phyloP scores from a whole-genome alignment of 1,284 basidiomycete genomes.

The Trichosporon coremiiforme region DNA sequence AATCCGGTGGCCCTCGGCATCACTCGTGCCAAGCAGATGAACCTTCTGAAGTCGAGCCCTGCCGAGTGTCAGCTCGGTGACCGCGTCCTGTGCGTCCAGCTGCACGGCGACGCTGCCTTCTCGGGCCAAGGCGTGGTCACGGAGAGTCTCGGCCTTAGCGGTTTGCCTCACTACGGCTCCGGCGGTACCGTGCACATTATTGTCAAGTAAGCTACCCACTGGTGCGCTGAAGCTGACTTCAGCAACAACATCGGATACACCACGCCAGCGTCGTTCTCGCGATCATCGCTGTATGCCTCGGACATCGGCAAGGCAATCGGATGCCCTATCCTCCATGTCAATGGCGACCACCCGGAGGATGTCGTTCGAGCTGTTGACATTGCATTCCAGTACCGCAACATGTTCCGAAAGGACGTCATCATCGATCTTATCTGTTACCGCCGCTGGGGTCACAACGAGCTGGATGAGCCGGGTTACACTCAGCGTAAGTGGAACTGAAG shows the following conservation, averaged over 20 bases:
- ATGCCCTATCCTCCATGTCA: slow-evolving; percentile 85
- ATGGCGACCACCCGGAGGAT: slow-evolving; percentile 88
- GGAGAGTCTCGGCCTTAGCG: slow-evolving; percentile 78
- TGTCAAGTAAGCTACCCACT: slow-evolving; percentile 69
- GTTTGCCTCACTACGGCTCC: slow-evolving; percentile 82
- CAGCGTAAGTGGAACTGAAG: slow-evolving; percentile 58
- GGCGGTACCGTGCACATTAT: slow-evolving; percentile 86
- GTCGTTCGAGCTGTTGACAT: slow-evolving; percentile 75
- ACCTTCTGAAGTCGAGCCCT: slow-evolving; percentile 66
- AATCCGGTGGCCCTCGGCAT: slow-evolving; percentile 84
- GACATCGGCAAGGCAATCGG: slow-evolving; percentile 88
- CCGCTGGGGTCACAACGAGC: slow-evolving; percentile 81
- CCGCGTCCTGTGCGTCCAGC: slow-evolving; percentile 79
- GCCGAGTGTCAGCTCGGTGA: slow-evolving; percentile 77
- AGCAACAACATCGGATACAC: slow-evolving; percentile 78
- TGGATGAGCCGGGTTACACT: slow-evolving; percentile 87
- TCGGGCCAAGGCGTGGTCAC: slow-evolving; percentile 87
- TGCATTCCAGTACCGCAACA: slow-evolving; percentile 77
- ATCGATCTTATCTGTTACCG: slow-evolving; percentile 85
- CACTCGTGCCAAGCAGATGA: slow-evolving; percentile 87
- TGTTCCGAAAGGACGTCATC: slow-evolving; percentile 84
- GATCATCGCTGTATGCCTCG: slow-evolving; percentile 83
- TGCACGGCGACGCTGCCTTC: slow-evolving; percentile 89
- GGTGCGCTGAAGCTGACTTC: not conserved
- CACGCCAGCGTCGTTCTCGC: slow-evolving; percentile 75